Evolutionary conservation across 1,139 yeast species (phyloP), one percentile per base, ranked within the genome.

Genomic region (Sugiyamaella japonica): DNA sequence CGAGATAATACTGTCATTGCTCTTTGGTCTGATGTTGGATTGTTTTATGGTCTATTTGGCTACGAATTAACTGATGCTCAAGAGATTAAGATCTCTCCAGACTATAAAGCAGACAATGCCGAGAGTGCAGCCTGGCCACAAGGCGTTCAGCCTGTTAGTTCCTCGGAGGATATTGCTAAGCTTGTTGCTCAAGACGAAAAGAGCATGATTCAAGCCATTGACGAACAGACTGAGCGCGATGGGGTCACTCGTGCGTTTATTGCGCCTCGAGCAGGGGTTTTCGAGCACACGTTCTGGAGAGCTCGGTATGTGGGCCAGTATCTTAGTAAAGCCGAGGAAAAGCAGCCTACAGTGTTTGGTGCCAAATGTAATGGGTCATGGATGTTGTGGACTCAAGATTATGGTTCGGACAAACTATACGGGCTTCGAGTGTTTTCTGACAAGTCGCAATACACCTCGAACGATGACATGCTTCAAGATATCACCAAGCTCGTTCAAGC

Each of bases 1-100:
- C 51, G 61, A 6, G 59, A 68, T 41, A 74, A 77, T 54, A 78
- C 80, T 15, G 76, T 78, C 52, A 70, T 77, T 12, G 80, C 77
- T 55, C 73, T 86, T 56, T 86, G 86, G 74, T 84, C 90, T 36
- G 95, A 86, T 64, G 78, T 87, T 39, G 91, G 89, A 5, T 83
- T 82, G 55, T 86, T 80, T 67, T 86, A 86, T 66, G 68, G 74
- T 36, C 73, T 75, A 55, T 76, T 78, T 62, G 95, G 89, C 1
- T 86, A 83, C 68, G 70, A 73, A 42, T 77, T 56, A 46, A 56
- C 59, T n/a, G 59, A 58, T 28, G 42, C 71, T 15, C 49, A 58
- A 7, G 69, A 65, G 55, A 47, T 66, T 23, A 53, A 50, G 41
- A 49, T 66, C 47, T 54, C 67, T 32, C 58, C 72, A 13, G 55